Percentiles rank a stretch among this genome's conserved stretches.
Conservation (phyloP, 106 monocot genomes). For the Allium sativum region DNA sequence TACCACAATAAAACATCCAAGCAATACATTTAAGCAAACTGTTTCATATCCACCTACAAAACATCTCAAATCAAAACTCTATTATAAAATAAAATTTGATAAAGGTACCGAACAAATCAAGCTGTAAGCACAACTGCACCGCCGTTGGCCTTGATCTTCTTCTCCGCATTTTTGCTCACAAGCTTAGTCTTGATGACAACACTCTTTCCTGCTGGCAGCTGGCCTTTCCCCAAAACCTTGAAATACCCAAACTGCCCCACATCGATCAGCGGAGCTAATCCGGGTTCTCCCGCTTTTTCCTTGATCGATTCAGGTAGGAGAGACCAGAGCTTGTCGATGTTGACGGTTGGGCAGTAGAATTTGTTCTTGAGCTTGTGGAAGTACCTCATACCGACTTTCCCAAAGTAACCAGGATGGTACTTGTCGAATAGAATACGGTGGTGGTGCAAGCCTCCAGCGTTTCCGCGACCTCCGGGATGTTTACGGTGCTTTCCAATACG, state of each 20-base stretch:
- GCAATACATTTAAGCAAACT: no score
- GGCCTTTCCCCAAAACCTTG: slow-evolving; percentile 36
- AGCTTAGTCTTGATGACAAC: slow-evolving; percentile 38
- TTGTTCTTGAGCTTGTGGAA: slow-evolving; percentile 39
- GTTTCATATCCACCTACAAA: no score
- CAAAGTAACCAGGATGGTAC: slow-evolving; percentile 37
- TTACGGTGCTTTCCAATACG: slow-evolving; percentile 46
- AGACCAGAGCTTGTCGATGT: slow-evolving; percentile 44
- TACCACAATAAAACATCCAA: no score
- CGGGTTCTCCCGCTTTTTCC: slow-evolving; percentile 7
- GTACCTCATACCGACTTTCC: slow-evolving; percentile 40
- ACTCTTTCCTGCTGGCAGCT: slow-evolving; percentile 15
- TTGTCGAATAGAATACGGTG: slow-evolving; percentile 36
- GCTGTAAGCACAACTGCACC: slow-evolving; percentile 36
- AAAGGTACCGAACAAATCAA: slow-evolving; percentile 2
- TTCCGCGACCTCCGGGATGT: slow-evolving; percentile 38
- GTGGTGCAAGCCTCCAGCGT: slow-evolving; percentile 42
- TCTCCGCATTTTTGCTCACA: slow-evolving; percentile 33
- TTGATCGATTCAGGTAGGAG: slow-evolving; percentile 31
- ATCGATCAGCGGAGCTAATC: slow-evolving; percentile 26
- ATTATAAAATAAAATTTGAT: no score
- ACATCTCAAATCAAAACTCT: no score
- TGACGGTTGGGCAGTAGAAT: slow-evolving; percentile 32
- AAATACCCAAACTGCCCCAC: slow-evolving; percentile 37
- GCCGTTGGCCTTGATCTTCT: slow-evolving; percentile 37